Conservation (phyloP, 129 eudicot genomes). For the Artemisia tridentata region DNA sequence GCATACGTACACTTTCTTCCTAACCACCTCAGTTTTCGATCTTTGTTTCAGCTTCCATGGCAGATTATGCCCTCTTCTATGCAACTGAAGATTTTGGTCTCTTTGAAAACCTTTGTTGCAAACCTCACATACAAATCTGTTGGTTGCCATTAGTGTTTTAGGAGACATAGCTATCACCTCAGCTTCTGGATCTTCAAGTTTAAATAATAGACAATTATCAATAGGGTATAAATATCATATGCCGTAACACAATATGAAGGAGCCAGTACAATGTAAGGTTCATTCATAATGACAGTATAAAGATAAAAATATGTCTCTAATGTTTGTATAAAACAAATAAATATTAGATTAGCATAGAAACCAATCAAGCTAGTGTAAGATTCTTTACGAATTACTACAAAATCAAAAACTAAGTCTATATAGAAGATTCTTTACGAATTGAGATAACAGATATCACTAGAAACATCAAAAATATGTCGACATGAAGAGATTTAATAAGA, state of each 20-base stretch:
- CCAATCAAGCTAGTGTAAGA: background rate
- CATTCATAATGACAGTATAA: background rate
- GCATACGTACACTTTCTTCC: slow-evolving; percentile 64
- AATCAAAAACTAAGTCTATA: too few species aligned
- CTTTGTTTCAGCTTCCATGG: slow-evolving; percentile 77
- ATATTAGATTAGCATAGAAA: too few species aligned
- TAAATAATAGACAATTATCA: background rate
- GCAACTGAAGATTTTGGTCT: slow-evolving; percentile 65
- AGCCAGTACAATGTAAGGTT: background rate
- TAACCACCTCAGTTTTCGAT: slow-evolving; percentile 47
- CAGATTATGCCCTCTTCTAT: slow-evolving; percentile 65
- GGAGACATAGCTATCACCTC: slow-evolving; percentile 75
- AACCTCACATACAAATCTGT: slow-evolving; percentile 60
- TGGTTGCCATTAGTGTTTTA: slow-evolving; percentile 61
- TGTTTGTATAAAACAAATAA: too few species aligned
- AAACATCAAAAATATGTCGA: too few species aligned
- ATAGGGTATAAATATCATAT: background rate
- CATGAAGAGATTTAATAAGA: too few species aligned
- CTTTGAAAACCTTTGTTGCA: slow-evolving; percentile 74
- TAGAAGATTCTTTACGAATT: too few species aligned
- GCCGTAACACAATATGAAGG: background rate
- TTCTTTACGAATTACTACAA: background rate
- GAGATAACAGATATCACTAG: too few species aligned
- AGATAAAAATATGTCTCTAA: too few species aligned
- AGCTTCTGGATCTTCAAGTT: slow-evolving; percentile 58